Percentiles rank a stretch among this genome's conserved stretches.
These are phyloP conservation scores for Suhomyces prunicola DNA, from an alignment of 805 yeast species.

Conservation along the genomic window DNA sequence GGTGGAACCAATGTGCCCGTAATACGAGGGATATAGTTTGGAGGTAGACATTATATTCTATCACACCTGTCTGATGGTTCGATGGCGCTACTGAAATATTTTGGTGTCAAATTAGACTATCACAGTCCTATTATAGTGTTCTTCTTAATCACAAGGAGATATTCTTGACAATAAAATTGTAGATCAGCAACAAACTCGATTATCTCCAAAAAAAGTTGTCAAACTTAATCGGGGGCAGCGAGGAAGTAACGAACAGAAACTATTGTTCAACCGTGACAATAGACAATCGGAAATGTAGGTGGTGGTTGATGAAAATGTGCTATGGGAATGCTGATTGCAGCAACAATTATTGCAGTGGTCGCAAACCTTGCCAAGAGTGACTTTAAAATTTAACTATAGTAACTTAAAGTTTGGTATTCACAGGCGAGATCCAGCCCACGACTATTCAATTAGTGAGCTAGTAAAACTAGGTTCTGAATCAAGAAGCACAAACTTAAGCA, in stretches of 20 bases:
- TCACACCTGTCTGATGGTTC: too few species aligned
- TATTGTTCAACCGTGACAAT: neutral
- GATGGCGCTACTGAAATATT: too few species aligned
- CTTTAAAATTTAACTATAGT: neutral
- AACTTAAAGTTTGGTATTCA: neutral
- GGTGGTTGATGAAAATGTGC: neutral
- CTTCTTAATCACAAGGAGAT: neutral
- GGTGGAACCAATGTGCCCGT: conserved; percentile 77
- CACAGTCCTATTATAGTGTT: neutral
- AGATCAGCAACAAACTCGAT: neutral
- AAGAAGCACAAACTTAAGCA: neutral
- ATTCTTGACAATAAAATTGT: neutral
- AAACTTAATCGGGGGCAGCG: neutral
- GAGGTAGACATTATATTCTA: conserved; percentile 7
- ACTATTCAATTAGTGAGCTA: neutral
- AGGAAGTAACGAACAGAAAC: neutral
- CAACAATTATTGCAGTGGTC: neutral
- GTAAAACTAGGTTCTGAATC: neutral
- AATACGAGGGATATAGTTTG: conserved; percentile 51
- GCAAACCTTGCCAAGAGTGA: neutral
- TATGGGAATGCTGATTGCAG: neutral
- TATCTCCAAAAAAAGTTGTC: neutral
- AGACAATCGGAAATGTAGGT: neutral
- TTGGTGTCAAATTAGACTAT: neutral
- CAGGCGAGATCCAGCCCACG: neutral